Conservation (phyloP, 2,329 filamentous ascomycete genomes). For the Phaeomoniella chlamydospora region DNA sequence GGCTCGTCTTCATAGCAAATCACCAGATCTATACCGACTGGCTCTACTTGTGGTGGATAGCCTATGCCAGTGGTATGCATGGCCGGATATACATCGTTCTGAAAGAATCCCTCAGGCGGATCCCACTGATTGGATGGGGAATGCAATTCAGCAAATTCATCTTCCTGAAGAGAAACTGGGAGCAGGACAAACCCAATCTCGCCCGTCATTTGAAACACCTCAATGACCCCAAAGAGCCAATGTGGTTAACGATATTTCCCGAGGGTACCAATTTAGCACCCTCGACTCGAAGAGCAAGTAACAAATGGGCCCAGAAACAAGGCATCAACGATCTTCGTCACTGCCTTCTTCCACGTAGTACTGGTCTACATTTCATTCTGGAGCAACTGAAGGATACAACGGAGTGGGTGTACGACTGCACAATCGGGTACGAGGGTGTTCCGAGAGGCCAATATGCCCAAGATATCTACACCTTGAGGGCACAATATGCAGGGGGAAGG, state of each 20-base stretch:
- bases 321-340: constrained; percentile 60
- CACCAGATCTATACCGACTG: constrained; percentile 88
- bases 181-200: constrained; percentile 61
- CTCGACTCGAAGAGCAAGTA: constrained; percentile 56
- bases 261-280: constrained; percentile 71
- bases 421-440: constrained; percentile 18
- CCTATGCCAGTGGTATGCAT: constrained; percentile 72
- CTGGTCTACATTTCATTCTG: constrained; percentile 65
- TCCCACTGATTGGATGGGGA: constrained; percentile 65
- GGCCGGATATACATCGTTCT: constrained; percentile 82
- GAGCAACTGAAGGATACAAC: constrained; percentile 59
- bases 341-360: constrained; percentile 63
- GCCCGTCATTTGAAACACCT: constrained; percentile 59
- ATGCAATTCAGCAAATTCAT: constrained; percentile 85
- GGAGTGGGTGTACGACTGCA: constrained; percentile 65
- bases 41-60: constrained; percentile 88
- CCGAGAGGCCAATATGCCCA: constrained; percentile 55
- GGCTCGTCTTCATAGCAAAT: constrained; percentile 73
- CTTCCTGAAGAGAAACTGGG: constrained; percentile 83
- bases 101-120: constrained; percentile 71
- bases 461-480: constrained; percentile 61
- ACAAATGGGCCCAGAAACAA: constrained; percentile 62
- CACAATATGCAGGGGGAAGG: constrained; percentile 68
- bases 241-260: constrained; percentile 83
- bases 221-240: constrained; percentile 49